Evolutionary conservation across 2,329 filamentous ascomycete genomes (phyloP), one percentile per base, ranked within the genome.

Genomic region (Penicillium sp.): DNA sequence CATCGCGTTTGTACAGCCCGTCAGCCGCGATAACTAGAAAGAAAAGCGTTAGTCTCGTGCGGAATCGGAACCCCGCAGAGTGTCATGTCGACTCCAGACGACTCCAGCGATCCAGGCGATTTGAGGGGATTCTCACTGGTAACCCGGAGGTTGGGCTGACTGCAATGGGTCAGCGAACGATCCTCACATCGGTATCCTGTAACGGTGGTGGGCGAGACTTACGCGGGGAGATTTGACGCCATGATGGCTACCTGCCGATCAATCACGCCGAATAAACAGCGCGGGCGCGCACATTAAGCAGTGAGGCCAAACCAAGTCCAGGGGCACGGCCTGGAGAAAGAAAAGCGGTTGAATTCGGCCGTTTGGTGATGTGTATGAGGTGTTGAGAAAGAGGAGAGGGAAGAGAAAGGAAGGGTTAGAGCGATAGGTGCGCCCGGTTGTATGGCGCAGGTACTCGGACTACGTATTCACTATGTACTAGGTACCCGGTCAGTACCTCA

Each of bases 1-100:
- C 92, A 90, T 99, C 94, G 77, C 94, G 88, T 82, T 97, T 99
- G 82, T 97, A 97, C 63, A 99, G 83, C 57, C 94, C 94, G 82
- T 99, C 94, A 66, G 94, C 94, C 66, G 94, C 94, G 80, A 99
- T 97, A 79, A 99, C 94, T 97, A 74, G 65, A 41, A 13, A n/a
- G 31, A 14, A n/a, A 42, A 48, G 39, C 48, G 61, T 71, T 47
- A 69, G 64, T 57, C 34, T 61, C 56, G 21, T 48, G 34, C 45
- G 22, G 36, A 46, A 41, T 27, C 39, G 36, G 47, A 55, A 58
- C 61, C 62, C 63, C 63, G 63, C 63, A 61, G 57, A 44, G 45
- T 58, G 50, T 55, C 55, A 59, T 48, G 29, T 41, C 45, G 50
- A 48, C 27, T 47, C 46, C 46, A 57, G 44, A 57, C 52, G 41